phyloP scores from a whole-genome alignment of 495 filamentous ascomycete genomes.

The Trichoderma orchidacearum region DNA sequence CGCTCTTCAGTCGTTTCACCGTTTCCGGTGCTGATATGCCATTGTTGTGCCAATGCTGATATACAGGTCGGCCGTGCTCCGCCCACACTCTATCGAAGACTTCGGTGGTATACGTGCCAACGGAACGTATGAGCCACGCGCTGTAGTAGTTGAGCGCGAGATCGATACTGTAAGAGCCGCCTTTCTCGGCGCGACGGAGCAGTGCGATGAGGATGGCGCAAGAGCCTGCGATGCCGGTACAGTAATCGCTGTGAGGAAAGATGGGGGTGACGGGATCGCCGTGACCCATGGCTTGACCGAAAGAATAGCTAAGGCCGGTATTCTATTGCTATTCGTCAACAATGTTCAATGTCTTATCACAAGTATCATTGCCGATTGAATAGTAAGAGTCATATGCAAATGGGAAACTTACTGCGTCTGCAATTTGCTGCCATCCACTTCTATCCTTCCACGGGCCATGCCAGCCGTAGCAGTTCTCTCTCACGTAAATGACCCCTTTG shows the following conservation, averaged over 20 bases:
- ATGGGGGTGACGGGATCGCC: conserved; percentile 46
- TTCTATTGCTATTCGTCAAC: too few species aligned
- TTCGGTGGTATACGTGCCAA: conserved; percentile 30
- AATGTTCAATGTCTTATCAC: conserved; percentile 4
- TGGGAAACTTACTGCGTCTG: conserved; percentile 22
- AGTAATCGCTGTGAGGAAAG: conserved; percentile 54
- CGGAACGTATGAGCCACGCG: conserved; percentile 36
- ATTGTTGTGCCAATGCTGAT: neutral
- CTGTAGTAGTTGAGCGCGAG: conserved; percentile 46
- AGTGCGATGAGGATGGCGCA: conserved; percentile 41
- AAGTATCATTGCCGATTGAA: too few species aligned
- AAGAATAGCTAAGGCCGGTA: conserved; percentile 35
- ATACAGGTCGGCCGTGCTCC: neutral
- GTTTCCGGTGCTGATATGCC: neutral
- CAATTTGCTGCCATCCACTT: conserved; percentile 44
- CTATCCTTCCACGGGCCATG: conserved; percentile 36
- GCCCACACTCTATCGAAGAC: neutral
- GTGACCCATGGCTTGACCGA: conserved; percentile 43
- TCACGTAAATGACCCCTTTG: conserved; percentile 33
- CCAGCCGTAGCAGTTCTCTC: conserved; percentile 47
- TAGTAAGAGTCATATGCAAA: too few species aligned
- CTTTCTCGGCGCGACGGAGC: conserved; percentile 32
- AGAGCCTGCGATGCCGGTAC: conserved; percentile 38
- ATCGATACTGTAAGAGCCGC: conserved; percentile 40
- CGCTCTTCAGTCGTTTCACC: neutral